These are phyloP conservation scores for Endotrypanum monterogeii DNA, from an alignment of 208 protist species.

Conservation along the genomic window DNA sequence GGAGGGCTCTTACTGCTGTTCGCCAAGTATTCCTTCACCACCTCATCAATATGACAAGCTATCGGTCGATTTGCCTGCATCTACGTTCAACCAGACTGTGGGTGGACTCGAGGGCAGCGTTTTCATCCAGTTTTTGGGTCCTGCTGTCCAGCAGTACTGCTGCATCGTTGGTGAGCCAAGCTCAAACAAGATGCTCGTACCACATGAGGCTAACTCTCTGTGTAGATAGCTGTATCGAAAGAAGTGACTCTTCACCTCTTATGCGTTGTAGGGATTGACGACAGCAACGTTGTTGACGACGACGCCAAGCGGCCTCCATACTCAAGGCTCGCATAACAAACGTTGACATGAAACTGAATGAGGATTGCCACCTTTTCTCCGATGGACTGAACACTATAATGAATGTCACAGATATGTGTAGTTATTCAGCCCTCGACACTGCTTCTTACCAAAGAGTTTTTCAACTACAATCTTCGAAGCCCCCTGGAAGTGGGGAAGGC, in stretches of 20 bases:
- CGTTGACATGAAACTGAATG: conserved; percentile 33
- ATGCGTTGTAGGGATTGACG: conserved; percentile 35
- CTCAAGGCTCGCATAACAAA: conserved; percentile 53
- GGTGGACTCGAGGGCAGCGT: conserved; percentile 44
- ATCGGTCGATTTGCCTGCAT: conserved; percentile 50
- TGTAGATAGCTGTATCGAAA: conserved; percentile 36
- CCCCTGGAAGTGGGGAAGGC: conserved; percentile 28
- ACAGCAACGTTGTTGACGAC: conserved; percentile 64
- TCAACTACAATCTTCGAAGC: conserved; percentile 56
- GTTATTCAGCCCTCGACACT: conserved; percentile 58
- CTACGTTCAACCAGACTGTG: conserved; percentile 52
- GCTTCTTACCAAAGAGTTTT: conserved; percentile 44
- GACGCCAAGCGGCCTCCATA: conserved; percentile 37
- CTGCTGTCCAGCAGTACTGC: conserved; percentile 40
- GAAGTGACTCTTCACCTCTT: conserved; percentile 46
- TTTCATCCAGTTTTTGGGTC: conserved; percentile 40
- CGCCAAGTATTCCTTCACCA: conserved; percentile 52
- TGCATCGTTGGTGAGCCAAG: conserved; percentile 66
- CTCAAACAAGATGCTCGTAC: conserved; percentile 61
- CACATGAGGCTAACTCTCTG: conserved; percentile 51
- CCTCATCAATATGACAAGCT: conserved; percentile 42
- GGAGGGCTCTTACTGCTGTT: conserved; percentile 64
- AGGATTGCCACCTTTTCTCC: conserved; percentile 30
- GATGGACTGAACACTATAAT: conserved; percentile 40
- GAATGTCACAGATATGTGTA: conserved; percentile 53